Evolutionary conservation across 2,329 filamentous ascomycete genomes (phyloP), one percentile per base, ranked within the genome.

Genomic region (Sclerotinia nivalis): DNA sequence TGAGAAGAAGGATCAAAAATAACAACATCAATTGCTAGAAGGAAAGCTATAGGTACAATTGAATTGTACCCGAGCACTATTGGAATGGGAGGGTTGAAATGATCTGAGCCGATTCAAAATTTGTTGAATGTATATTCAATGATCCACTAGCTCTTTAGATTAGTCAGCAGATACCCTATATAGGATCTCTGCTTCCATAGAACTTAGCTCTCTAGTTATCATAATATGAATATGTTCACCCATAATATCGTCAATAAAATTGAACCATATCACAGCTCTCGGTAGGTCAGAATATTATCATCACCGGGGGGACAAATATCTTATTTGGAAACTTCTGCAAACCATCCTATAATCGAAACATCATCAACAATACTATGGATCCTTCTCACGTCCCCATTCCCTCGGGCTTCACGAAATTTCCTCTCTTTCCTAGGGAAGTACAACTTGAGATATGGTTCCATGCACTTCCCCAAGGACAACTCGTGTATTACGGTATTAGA

Each of bases 371-470:
- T 25, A 34, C n/a, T 18, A 61, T 61, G 40, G 9, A 15, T 47
- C 9, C 28, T 31, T 47, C 59, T 6, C 43, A n/a, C 10, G 20
- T 1, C 2, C 5, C 4, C 10, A 20, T 47, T 20, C 18, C 12
- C 20, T 49, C 28, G 6, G 31, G 10, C 25, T 47, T 31, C 20
- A 8, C 40, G 3, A n/a, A n/a, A 8, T 61, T 47, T 12, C 12
- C 25, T 5, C 5, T 31, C 20, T 61, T 61, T 2, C 18, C 59
- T 22, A n/a, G 31, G 45, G 59, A 47, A 43, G 34, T 61, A 61
- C 58, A 47, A 7, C 40, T 61, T 47, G 18, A 61, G 20, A 47
- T 61, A 13, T 61, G 59, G 59, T 61, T 47, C 12, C 43, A 61
- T 4, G 59, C 43, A 45, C 59, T 49, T 47, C 59, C 59, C 43